phyloP scores from a whole-genome alignment of 495 filamentous ascomycete species.

The Entonaema liquescens region DNA sequence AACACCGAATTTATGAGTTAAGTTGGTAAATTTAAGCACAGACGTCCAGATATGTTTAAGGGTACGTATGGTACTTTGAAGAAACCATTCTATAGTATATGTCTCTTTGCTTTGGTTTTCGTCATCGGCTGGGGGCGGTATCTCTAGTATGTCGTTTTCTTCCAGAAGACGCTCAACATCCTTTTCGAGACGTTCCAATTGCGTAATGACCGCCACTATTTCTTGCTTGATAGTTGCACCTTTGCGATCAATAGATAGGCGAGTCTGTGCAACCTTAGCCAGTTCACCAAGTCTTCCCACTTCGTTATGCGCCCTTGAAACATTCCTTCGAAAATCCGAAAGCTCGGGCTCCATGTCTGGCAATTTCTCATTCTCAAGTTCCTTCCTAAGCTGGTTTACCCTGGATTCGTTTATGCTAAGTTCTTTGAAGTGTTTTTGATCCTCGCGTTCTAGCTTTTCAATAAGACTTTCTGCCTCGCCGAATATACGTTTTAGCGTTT shows the following conservation, averaged over 20 bases:
- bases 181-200: background rate
- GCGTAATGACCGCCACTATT: background rate
- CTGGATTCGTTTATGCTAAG: background rate
- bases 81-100: background rate
- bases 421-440: background rate
- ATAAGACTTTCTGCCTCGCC: background rate
- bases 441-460: background rate
- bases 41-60: constrained; percentile 1
- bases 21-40: constrained; percentile 9
- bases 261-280: constrained; percentile 8
- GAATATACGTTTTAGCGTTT: constrained; percentile 9
- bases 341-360: constrained; percentile 15
- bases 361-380: constrained; percentile 6
- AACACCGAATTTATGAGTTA: background rate
- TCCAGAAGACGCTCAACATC: constrained; percentile 13
- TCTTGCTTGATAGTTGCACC: constrained; percentile 1
- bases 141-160: constrained; percentile 20
- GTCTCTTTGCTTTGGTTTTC: background rate
- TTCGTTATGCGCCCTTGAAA: constrained; percentile 1
- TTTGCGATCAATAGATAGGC: constrained; percentile 13
- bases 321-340: background rate
- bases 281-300: constrained; percentile 4
- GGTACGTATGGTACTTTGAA: background rate
- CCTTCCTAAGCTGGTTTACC: background rate
- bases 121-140: background rate